Percentiles rank a stretch among this genome's conserved stretches.
phyloP scores from a whole-genome alignment of 257 asterid genomes.

The Misopates orontium region DNA sequence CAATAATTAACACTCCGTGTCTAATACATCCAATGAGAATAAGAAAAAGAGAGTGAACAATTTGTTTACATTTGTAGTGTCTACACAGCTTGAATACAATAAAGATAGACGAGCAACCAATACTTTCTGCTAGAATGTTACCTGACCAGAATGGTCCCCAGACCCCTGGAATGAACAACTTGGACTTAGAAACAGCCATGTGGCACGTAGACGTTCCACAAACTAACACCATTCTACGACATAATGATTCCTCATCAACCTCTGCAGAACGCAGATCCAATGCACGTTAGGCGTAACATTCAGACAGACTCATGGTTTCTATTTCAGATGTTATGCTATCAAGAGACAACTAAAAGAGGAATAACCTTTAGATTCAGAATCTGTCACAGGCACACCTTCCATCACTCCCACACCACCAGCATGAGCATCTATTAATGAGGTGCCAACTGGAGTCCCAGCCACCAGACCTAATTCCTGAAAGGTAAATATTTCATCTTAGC shows the following conservation, averaged over 20 bases:
- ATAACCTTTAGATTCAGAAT: conserved; percentile 55
- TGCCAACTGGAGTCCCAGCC: conserved; percentile 90
- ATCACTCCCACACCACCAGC: conserved; percentile 99
- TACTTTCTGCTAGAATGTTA: conserved; percentile 31
- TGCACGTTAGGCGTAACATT: conserved; percentile 19
- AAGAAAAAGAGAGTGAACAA: too few relatives aligned
- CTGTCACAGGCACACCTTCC: conserved; percentile 67
- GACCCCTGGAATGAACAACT: conserved; percentile 95
- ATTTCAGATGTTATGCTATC: background rate
- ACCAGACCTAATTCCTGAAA: conserved; percentile 84
- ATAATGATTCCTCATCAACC: conserved; percentile 70
- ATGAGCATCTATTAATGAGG: conserved; percentile 97
- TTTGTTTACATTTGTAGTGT: too few relatives aligned
- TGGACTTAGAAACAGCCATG: conserved; percentile 78
- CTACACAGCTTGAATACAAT: background rate
- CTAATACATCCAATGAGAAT: too few relatives aligned
- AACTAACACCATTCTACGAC: conserved; percentile 88
- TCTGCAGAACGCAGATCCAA: conserved; percentile 39
- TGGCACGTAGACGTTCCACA: conserved; percentile 99
- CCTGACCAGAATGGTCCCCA: conserved; percentile 99
- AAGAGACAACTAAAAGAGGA: conserved; percentile 20
- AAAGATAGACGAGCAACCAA: background rate
- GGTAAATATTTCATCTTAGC: conserved; percentile 30
- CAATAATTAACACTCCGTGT: too few relatives aligned
- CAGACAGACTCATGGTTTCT: conserved; percentile 14